Evolutionary conservation across 805 yeast species (phyloP).

Genomic region (Hanseniaspora jakobsenii): DNA sequence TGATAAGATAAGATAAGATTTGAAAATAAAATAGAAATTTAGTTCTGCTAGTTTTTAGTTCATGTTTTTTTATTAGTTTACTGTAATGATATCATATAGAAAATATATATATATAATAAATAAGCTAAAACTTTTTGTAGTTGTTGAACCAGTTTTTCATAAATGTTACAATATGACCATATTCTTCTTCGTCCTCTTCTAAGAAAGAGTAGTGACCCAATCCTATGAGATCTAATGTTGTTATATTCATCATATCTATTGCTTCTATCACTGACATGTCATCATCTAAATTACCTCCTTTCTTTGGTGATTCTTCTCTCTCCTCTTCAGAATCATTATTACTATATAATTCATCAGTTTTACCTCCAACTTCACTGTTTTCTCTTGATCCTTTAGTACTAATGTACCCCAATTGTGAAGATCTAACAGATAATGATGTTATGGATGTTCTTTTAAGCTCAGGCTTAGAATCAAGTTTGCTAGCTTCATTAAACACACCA

Average conservation of each 20-base stretch:
- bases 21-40: too few relatives aligned
- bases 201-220: constrained; percentile 5
- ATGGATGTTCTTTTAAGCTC: background rate
- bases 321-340: constrained; percentile 19
- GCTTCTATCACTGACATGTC: too few relatives aligned
- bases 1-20: too few relatives aligned
- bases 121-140: constrained; percentile 24
- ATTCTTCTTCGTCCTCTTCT: constrained; percentile 15
- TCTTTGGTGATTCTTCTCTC: too few relatives aligned
- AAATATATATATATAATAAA: too few relatives aligned
- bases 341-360: constrained; percentile 19
- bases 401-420: background rate
- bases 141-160: constrained; percentile 28
- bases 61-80: too few relatives aligned
- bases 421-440: background rate
- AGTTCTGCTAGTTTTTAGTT: too few relatives aligned
- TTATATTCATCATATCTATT: constrained; percentile 8
- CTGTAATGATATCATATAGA: too few relatives aligned
- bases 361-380: constrained; percentile 7
- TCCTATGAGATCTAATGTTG: constrained; percentile 10
- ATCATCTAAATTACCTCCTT: background rate
- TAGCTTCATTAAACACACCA: background rate
- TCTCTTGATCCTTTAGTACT: background rate
- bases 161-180: constrained; percentile 20
- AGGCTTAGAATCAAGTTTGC: background rate